These are phyloP conservation scores for Trichoderma guizhouense DNA, from an alignment of 2,329 filamentous ascomycete species.

Conservation along the genomic window DNA sequence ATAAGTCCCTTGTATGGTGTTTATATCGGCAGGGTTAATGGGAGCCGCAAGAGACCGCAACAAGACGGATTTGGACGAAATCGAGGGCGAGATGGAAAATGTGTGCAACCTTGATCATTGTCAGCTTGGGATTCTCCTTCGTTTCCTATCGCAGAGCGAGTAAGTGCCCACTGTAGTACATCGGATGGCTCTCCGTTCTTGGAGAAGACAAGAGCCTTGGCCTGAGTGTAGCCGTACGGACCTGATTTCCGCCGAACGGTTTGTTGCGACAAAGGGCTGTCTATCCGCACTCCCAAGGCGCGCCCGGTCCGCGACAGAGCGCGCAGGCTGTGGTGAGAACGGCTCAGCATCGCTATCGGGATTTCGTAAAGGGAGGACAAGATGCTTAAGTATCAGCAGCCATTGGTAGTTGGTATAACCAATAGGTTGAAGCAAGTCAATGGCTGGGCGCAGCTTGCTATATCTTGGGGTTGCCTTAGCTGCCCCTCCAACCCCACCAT, in stretches of 20 bases:
- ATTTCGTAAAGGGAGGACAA: not conserved
- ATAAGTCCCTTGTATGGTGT: conserved; percentile 96
- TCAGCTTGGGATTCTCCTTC: not conserved
- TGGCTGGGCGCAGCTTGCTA: not conserved
- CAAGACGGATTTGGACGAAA: conserved; percentile 64
- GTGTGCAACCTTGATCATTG: conserved; percentile 55
- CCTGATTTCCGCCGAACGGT: conserved; percentile 51
- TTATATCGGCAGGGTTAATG: conserved; percentile 96
- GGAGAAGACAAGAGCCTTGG: conserved; percentile 75
- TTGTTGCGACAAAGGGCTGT: conserved; percentile 24
- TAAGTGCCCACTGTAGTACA: conserved; percentile 54
- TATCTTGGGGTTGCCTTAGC: not conserved
- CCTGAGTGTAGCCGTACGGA: conserved; percentile 78
- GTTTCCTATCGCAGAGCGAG: not conserved
- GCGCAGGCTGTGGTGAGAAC: not conserved
- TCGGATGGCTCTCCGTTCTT: conserved; percentile 72
- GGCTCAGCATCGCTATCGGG: not conserved
- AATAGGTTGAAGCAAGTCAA: not conserved
- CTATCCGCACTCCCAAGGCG: not conserved
- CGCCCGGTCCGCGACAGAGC: not conserved
- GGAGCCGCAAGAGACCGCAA: conserved; percentile 85
- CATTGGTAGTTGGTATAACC: not conserved
- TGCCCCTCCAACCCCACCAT: conserved; percentile 3
- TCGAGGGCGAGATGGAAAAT: conserved; percentile 72
- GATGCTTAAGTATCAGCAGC: not conserved